Base-by-base conservation (phyloP, 805 yeast genomes). In the Wickerhamomyces bovis region DNA sequence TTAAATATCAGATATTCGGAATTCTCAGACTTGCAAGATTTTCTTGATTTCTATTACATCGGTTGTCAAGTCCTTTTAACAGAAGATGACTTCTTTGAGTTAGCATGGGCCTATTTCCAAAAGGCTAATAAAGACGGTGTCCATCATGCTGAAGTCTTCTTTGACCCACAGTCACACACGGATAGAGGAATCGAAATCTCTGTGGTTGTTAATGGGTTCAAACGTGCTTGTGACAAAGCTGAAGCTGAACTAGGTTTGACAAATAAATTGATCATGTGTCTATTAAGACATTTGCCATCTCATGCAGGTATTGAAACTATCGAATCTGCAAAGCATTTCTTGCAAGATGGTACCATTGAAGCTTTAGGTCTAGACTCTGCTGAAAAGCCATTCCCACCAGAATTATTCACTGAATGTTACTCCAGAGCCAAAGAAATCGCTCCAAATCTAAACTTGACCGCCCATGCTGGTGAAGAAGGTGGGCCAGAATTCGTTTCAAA, bases 381-480 rank as follows among this genome's bases (percentile, higher is more conserved):
- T 36, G 96, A 87, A 62, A 77, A 70, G 50, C 89, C 88, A 30
- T 81, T 82, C 66, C 92, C 90, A 15, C 92, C 95, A 11, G 72
- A 76, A 43, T 60, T 83, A 42, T 87, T 85, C 58, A 67, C 66
- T 13, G 85, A 83, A 42, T 81, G 89, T 61, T 87, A 81, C 62
- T 55, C 64, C 10, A 57, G 62, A 19, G 74, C 85, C 8, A 70
- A 69, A 45, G 66, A 69, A 21, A 60, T 69, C 38, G 76, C 71
- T 57, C 78, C 83, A 21, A 66, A 76, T 21, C 74, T 82, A 46
- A 75, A 79, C 36, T 70, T 84, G 45, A 87, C 95, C 33, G 92
- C 95, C 2, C 95, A 87, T 59, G 95, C 94, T 3, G 95, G 95
- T 57, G 95, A 87, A 66, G 95, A 87, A 69, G 95, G 92, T 44